Evolutionary conservation across 2,329 filamentous ascomycete genomes (phyloP), one percentile per base, ranked within the genome.

Genomic region (Sclerotinia spermophila): DNA sequence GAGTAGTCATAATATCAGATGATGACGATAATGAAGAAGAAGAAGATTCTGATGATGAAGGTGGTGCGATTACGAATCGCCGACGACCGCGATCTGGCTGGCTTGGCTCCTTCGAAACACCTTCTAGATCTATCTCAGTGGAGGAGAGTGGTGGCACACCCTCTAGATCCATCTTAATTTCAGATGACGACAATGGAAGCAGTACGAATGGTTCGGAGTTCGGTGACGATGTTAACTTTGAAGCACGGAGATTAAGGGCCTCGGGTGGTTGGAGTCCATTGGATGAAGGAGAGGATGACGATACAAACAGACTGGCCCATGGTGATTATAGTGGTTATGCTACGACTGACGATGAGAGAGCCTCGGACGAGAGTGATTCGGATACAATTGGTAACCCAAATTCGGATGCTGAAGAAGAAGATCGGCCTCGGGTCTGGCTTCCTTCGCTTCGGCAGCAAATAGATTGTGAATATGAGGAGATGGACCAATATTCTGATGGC

Each of bases 221-320:
- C 42, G 77, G 75, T n/a, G 76, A 79, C 55, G 71, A 69, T 33
- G 72, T 74, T 71, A 27, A 53, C 58, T 64, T 42, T 71, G 75
- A 78, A 44, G 74, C 74, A 66, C 60, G 68, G 21, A 53, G 53
- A 42, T 45, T 70, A 40, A 66, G 68, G 30, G 68, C 68, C 48
- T 70, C 68, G 66, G 72, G 73, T 27, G 79, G 79, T 5, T 80
- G 79, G 78, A 79, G 78, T 64, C 78, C 78, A 24, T 72, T 80
- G 30, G 75, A 79, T 65, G 75, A 77, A 59, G 77, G 73, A 38
- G 77, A 74, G n/a, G 74, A 76, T 62, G 78, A 79, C 33, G 70
- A 72, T 21, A 40, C 62, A 68, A 58, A 62, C 24, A 69, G 69
- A 38, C 66, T 68, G 44, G 61, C 68, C 13, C 72, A 73, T 38